Evolutionary conservation across 805 yeast species (phyloP).

Genomic region (Sporopachydermia lactativora): DNA sequence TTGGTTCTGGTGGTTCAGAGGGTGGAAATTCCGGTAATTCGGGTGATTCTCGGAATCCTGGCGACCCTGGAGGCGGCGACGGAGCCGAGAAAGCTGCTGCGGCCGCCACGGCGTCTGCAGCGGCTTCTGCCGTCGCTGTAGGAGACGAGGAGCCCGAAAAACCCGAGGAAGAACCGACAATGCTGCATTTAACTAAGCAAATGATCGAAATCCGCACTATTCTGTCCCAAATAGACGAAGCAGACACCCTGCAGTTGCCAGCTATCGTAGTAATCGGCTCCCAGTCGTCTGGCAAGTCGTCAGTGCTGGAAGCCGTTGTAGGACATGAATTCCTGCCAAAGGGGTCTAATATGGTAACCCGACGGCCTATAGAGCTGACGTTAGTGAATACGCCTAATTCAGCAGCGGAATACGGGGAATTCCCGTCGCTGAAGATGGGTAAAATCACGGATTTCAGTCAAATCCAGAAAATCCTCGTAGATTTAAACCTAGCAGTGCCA

Average conservation of each 20-base stretch:
- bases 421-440: slow-evolving; percentile 76
- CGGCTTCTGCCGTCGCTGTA: slow-evolving; percentile 41
- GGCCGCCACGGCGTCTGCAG: slow-evolving; percentile 33
- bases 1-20: slow-evolving; percentile 22
- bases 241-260: slow-evolving; percentile 71
- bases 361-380: slow-evolving; percentile 93
- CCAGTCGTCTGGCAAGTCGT: slow-evolving; percentile 93
- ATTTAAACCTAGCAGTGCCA: slow-evolving; percentile 87
- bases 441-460: slow-evolving; percentile 78
- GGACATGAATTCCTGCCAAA: slow-evolving; percentile 98
- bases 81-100: slow-evolving; percentile 24
- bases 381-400: slow-evolving; percentile 72
- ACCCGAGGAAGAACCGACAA: slow-evolving; percentile 45
- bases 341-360: slow-evolving; percentile 96
- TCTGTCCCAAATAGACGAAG: slow-evolving; percentile 58
- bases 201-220: slow-evolving; percentile 92
- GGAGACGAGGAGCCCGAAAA: slow-evolving; percentile 25
- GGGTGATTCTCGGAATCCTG: slow-evolving; percentile 16
- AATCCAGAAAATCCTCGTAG: slow-evolving; percentile 77
- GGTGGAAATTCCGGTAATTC: slow-evolving; percentile 2
- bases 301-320: slow-evolving; percentile 89
- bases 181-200: slow-evolving; percentile 80
- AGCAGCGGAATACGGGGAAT: slow-evolving; percentile 82
- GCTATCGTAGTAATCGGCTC: slow-evolving; percentile 96
- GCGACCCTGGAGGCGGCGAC: slow-evolving; percentile 19